Conservation (phyloP, 2,329 filamentous ascomycete genomes). For the Cercospora sesami region DNA sequence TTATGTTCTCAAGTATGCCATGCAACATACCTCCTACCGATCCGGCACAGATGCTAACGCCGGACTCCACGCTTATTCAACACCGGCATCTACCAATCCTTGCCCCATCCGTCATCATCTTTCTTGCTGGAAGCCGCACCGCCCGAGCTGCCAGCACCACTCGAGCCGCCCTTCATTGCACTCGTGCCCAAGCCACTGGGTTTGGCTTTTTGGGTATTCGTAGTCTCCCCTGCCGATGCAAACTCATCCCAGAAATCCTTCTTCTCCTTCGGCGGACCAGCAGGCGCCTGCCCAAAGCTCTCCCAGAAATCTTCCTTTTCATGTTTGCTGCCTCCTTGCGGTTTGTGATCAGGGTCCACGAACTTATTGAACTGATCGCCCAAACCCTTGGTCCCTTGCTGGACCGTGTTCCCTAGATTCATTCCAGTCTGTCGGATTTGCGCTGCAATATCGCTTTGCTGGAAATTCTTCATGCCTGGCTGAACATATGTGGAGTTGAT, state of each 20-base stretch:
- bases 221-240: slow-evolving; percentile 39
- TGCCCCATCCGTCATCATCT: slow-evolving; percentile 60
- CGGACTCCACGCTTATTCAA: slow-evolving; percentile 23
- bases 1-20: background rate
- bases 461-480: slow-evolving; percentile 79
- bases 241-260: slow-evolving; percentile 57
- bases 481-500: slow-evolving; percentile 91
- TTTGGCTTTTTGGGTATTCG: slow-evolving; percentile 38
- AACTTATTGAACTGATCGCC: slow-evolving; percentile 81
- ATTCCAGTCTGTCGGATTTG: slow-evolving; percentile 61
- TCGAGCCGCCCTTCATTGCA: slow-evolving; percentile 54
- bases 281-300: slow-evolving; percentile 71
- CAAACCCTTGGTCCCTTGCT: slow-evolving; percentile 67
- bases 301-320: slow-evolving; percentile 89
- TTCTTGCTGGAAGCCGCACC: slow-evolving; percentile 42
- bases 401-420: slow-evolving; percentile 58
- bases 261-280: slow-evolving; percentile 51
- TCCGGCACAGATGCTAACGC: slow-evolving; percentile 14
- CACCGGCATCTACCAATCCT: slow-evolving; percentile 41
- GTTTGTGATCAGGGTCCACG: slow-evolving; percentile 60
- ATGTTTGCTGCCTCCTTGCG: slow-evolving; percentile 43
- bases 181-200: slow-evolving; percentile 61
- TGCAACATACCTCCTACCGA: background rate
- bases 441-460: slow-evolving; percentile 58
- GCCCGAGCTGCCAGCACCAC: slow-evolving; percentile 28